Evolutionary conservation across 2,329 filamentous ascomycete genomes (phyloP), one percentile per base, ranked within the genome.

Genomic region (Hypoxylon sp.): DNA sequence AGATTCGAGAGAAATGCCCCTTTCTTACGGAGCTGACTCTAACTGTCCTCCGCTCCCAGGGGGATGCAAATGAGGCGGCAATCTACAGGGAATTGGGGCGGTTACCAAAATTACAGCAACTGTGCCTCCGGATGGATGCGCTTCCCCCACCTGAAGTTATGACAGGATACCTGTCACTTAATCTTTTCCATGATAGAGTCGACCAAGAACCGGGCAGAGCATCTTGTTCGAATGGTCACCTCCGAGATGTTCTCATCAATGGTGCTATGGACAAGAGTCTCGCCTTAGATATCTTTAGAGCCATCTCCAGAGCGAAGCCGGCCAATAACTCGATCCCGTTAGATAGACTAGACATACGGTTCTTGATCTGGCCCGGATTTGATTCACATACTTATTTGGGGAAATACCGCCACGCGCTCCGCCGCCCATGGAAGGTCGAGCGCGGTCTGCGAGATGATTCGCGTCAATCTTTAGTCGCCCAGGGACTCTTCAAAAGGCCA

Each of bases 31-130:
- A 46, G n/a, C 31, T 64, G 11, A 27, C 17, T n/a, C 27, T 61
- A 6, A 27, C 35, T 11, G 8, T 64, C 11, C n/a, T 11, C 44
- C 60, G 65, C 22, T 56, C 51, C 30, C 22, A 50, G 22, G 50
- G 60, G 14, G 35, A 57, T 11, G 22, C 44, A 13, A 31, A 20
- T 7, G 56, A 57, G 49, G 13, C 7, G 8, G 44, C 56, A 30
- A 6, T 60, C 10, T 61, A 59, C 11, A 61, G 7, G 37, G 56
- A 48, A 48, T 17, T 61, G 27, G 46, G 57, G 13, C 49, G 22
- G 31, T 54, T 65, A 14, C 61, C 61, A 3, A 65, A 54, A 22
- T 11, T 60, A 35, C 31, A 64, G 50, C 10, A 42, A 48, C 31
- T 61, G 8, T 37, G 5, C 33, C 30, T 64, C 20, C 17, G 20